Conservation (phyloP, 2,329 filamentous ascomycete genomes). For the Ambrosiella xylebori region DNA sequence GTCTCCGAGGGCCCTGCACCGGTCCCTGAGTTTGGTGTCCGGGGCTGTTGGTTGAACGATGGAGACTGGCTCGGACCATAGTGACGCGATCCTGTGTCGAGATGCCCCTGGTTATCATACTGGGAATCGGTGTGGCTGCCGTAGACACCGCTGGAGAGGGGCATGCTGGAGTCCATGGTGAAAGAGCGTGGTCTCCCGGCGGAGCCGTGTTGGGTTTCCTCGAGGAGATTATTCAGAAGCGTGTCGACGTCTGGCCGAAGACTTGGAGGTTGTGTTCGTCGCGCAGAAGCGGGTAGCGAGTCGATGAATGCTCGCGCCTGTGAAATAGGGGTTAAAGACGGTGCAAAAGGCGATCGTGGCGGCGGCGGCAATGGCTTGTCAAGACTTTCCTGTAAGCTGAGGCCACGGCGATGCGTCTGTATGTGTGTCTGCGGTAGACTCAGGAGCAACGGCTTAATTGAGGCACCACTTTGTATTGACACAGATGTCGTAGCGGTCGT, state of each 20-base stretch:
- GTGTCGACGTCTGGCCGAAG: not conserved
- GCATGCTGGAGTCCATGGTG: constrained; percentile 11
- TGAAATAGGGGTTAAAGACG: constrained; percentile 13
- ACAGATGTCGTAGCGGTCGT: not conserved
- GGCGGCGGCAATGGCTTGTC: constrained; percentile 38
- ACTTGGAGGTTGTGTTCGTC: not conserved
- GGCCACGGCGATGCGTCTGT: constrained; percentile 19
- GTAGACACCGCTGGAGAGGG: constrained; percentile 9
- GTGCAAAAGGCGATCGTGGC: constrained; percentile 21
- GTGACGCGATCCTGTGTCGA: constrained; percentile 35
- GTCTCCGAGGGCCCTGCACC: not conserved
- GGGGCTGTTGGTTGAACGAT: constrained; percentile 23
- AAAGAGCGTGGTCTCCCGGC: constrained; percentile 1
- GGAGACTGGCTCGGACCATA: constrained; percentile 40
- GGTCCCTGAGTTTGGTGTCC: constrained; percentile 11
- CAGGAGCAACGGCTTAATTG: constrained; percentile 12
- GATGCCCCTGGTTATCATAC: constrained; percentile 24
- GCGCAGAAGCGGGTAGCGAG: constrained; percentile 17
- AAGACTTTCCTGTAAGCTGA: constrained; percentile 39
- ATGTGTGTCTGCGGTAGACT: not conserved
- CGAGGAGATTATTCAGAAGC: not conserved
- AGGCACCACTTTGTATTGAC: constrained; percentile 13
- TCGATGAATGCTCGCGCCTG: constrained; percentile 9
- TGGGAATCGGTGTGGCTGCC: constrained; percentile 9
- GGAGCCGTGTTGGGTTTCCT: not conserved